A percentile compares a stretch with the other conserved stretches of the same genome.
phyloP scores from a whole-genome alignment of 768 basidiomycete species.

The Boletus reticulatus region DNA sequence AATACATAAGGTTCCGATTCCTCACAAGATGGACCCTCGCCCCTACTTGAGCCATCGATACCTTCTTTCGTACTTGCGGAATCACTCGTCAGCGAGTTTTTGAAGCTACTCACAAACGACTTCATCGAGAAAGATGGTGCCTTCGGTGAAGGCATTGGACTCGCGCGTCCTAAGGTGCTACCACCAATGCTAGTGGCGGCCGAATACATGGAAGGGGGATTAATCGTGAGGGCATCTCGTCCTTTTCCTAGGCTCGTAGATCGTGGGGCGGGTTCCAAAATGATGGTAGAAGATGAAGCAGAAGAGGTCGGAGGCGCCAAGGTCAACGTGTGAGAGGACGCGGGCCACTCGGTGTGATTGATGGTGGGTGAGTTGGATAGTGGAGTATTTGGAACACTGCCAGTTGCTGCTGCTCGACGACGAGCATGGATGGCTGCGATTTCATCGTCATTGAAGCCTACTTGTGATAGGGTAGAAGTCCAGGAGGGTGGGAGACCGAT shows the following conservation, averaged over 20 bases:
- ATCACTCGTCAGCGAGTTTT: constrained; percentile 18
- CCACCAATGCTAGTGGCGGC: not conserved
- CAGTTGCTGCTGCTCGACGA: constrained; percentile 22
- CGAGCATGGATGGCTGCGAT: constrained; percentile 56
- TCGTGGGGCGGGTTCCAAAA: constrained; percentile 24
- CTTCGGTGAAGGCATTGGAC: constrained; percentile 13
- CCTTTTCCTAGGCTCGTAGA: constrained; percentile 21
- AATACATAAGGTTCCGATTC: constrained; percentile 27
- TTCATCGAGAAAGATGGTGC: constrained; percentile 22
- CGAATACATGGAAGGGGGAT: constrained; percentile 17
- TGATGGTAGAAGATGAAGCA: constrained; percentile 15
- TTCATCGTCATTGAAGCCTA: constrained; percentile 68
- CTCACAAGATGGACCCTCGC: not conserved
- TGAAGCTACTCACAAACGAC: constrained; percentile 21
- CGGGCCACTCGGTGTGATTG: constrained; percentile 4
- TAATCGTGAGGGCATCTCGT: constrained; percentile 1
- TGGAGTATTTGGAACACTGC: not conserved
- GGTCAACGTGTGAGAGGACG: constrained; percentile 14
- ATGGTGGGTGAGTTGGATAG: constrained; percentile 4
- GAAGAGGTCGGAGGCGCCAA: constrained; percentile 13
- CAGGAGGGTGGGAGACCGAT: constrained; percentile 73
- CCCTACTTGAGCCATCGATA: not conserved
- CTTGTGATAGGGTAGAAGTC: constrained; percentile 56
- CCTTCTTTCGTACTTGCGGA: constrained; percentile 7
- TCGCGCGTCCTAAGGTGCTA: constrained; percentile 2